A percentile compares a stretch with the other conserved stretches of the same genome.
Evolutionary conservation across 768 basidiomycete genomes (phyloP).

Genomic region (Hydnomerulius pinastri): DNA sequence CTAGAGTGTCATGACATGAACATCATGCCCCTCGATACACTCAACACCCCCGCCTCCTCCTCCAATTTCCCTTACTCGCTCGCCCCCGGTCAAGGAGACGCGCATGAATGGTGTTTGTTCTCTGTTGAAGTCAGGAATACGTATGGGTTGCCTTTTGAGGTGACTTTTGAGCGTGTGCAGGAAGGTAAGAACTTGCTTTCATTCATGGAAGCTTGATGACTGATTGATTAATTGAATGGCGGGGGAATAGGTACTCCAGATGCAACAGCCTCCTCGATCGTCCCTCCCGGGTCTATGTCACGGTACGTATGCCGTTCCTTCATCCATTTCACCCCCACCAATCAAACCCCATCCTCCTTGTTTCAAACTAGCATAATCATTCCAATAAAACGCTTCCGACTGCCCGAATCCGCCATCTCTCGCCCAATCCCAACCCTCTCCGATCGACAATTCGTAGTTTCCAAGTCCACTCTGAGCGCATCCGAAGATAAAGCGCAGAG

Average conservation of each 20-base stretch:
- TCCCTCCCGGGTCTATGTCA: constrained; percentile 87
- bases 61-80: constrained; percentile 25
- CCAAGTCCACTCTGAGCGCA: constrained; percentile 63
- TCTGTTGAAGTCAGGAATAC: constrained; percentile 90
- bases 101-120: constrained; percentile 81
- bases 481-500: constrained; percentile 64
- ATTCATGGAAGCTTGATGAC: neutral
- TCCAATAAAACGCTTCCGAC: constrained; percentile 68
- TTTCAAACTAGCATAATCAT: constrained; percentile 59
- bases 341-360: constrained; percentile 5
- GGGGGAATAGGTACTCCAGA: constrained; percentile 41
- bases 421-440: constrained; percentile 82
- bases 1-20: constrained; percentile 87
- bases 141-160: constrained; percentile 90
- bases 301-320: constrained; percentile 50
- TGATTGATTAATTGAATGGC: too few relatives aligned
- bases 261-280: constrained; percentile 52
- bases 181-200: constrained; percentile 45
- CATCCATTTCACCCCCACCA: neutral
- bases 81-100: constrained; percentile 47
- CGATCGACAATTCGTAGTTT: constrained; percentile 88
- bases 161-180: constrained; percentile 69
- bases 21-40: constrained; percentile 58
- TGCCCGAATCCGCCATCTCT: constrained; percentile 59
- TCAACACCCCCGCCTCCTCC: constrained; percentile 21